These are phyloP conservation scores for Insectozyma bohioensis DNA, from an alignment of 1,139 yeast genomes.

Conservation along the genomic window DNA sequence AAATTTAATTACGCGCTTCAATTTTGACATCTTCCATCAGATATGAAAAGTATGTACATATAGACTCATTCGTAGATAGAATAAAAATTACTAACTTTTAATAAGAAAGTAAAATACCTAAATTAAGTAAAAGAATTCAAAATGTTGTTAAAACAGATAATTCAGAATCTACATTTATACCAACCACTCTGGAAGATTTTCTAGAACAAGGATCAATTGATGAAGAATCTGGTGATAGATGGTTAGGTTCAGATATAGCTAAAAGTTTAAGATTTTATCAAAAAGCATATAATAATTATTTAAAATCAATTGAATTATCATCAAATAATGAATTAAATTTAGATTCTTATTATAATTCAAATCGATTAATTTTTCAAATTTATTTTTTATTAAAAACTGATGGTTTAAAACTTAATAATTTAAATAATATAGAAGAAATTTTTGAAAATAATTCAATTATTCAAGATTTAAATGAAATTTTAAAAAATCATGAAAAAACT, in stretches of 20 bases:
- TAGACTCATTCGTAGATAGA: background rate
- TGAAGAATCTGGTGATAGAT: conserved; percentile 59
- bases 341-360: conserved; percentile 50
- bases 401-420: conserved; percentile 37
- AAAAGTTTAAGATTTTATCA: conserved; percentile 56
- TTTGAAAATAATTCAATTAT: conserved; percentile 35
- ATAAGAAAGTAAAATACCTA: conserved; percentile 15
- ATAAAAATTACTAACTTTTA: conserved; percentile 9
- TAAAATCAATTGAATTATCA: conserved; percentile 24
- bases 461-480: conserved; percentile 33
- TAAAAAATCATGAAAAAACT: conserved; percentile 40
- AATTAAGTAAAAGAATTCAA: conserved; percentile 19
- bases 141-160: conserved; percentile 1
- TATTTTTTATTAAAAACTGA: conserved; percentile 37
- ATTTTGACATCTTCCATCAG: no score
- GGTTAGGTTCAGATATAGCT: conserved; percentile 55
- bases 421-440: conserved; percentile 44
- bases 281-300: conserved; percentile 41
- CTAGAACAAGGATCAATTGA: conserved; percentile 48
- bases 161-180: conserved; percentile 13
- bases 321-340: conserved; percentile 11
- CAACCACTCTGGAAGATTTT: conserved; percentile 43
- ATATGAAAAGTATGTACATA: conserved; percentile 9
- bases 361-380: conserved; percentile 50
- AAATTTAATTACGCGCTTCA: no score